Conservation (phyloP, 768 basidiomycete genomes). For the Boletus barrowsii region DNA sequence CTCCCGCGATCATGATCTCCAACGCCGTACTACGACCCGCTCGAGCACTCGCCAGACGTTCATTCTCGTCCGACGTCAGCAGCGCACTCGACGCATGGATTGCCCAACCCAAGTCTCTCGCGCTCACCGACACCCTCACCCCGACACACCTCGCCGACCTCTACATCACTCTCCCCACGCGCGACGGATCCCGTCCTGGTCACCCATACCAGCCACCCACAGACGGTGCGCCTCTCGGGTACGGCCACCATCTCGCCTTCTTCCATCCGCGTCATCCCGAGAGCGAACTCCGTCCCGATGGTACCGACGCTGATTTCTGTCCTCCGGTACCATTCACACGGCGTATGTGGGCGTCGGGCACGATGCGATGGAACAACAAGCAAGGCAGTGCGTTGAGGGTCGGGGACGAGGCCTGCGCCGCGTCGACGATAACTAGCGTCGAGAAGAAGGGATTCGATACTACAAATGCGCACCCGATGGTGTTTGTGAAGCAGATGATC, state of each 20-base stretch:
- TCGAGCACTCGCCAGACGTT: not conserved
- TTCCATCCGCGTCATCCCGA: slow-evolving; percentile 69
- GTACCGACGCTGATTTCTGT: slow-evolving; percentile 68
- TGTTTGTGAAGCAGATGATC: slow-evolving; percentile 70
- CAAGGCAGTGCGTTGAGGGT: slow-evolving; percentile 42
- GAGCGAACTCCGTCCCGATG: slow-evolving; percentile 54
- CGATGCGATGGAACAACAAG: slow-evolving; percentile 54
- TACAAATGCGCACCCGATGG: slow-evolving; percentile 54
- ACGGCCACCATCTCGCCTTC: slow-evolving; percentile 72
- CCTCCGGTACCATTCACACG: slow-evolving; percentile 71
- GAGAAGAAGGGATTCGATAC: slow-evolving; percentile 63
- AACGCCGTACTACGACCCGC: not conserved
- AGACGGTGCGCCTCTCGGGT: slow-evolving; percentile 42
- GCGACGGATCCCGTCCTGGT: slow-evolving; percentile 49
- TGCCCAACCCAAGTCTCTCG: slow-evolving; percentile 42
- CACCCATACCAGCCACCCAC: slow-evolving; percentile 41
- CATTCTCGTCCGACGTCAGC: slow-evolving; percentile 11
- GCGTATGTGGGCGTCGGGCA: slow-evolving; percentile 82
- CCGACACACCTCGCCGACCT: slow-evolving; percentile 61
- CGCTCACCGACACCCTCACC: slow-evolving; percentile 48
- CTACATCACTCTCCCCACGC: slow-evolving; percentile 68
- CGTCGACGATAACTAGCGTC: slow-evolving; percentile 47
- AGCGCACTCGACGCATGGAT: slow-evolving; percentile 53
- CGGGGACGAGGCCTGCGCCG: slow-evolving; percentile 50
- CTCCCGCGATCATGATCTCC: not conserved